Evolutionary conservation across 2,329 filamentous ascomycete species (phyloP).

Genomic region (Claviceps cyperi): DNA sequence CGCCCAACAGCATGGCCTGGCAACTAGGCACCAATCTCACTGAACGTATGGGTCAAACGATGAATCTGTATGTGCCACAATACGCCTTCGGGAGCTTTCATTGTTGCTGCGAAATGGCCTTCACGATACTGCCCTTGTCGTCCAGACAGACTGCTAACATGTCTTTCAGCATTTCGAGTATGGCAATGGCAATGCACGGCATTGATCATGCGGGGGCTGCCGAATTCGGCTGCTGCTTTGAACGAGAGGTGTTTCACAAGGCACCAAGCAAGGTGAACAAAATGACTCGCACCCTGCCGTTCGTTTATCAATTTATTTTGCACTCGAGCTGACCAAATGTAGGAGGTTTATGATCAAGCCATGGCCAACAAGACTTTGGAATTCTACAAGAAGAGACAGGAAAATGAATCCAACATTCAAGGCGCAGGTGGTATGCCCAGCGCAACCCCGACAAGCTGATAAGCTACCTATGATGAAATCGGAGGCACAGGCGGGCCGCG

Average conservation of each 20-base stretch:
- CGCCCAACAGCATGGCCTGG: too few species aligned
- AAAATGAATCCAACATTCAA: conserved; percentile 33
- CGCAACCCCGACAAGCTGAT: conserved; percentile 25
- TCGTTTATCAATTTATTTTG: not conserved
- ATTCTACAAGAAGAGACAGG: conserved; percentile 35
- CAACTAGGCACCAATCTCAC: too few species aligned
- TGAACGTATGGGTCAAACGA: too few species aligned
- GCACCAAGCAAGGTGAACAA: conserved; percentile 31
- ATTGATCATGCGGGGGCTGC: conserved; percentile 28
- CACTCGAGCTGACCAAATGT: conserved; percentile 6
- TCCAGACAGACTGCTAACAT: conserved; percentile 3
- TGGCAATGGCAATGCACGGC: conserved; percentile 29
- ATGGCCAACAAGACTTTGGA: conserved; percentile 33
- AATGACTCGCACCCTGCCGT: not conserved
- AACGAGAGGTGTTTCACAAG: conserved; percentile 31
- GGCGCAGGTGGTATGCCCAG: conserved; percentile 20
- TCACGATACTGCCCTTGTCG: not conserved
- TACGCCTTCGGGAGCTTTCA: not conserved
- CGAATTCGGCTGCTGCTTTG: conserved; percentile 28
- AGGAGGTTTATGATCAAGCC: conserved; percentile 36
- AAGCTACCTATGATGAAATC: conserved; percentile 38
- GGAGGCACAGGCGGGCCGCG: conserved; percentile 36
- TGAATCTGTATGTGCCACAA: not conserved
- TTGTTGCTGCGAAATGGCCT: not conserved
- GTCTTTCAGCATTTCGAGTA: conserved; percentile 32